Percentiles rank a stretch among this genome's conserved stretches.
Conservation (phyloP, 1,139 yeast species). For the Debaryomyces sp. region DNA sequence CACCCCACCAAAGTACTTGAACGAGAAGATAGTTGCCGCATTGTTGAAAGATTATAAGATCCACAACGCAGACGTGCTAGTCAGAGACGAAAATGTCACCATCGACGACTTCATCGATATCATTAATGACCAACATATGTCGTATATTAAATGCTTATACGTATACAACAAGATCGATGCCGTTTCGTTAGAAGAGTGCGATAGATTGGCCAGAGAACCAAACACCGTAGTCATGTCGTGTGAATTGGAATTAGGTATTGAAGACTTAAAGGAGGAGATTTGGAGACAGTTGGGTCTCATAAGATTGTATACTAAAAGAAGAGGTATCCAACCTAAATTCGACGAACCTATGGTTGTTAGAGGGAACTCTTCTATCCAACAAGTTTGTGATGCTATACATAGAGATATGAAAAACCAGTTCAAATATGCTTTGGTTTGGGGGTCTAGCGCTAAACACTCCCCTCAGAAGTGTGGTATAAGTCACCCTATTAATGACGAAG, state of each 20-base stretch:
- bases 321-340: conserved; percentile 81
- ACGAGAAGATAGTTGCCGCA: conserved; percentile 77
- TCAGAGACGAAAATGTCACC: conserved; percentile 86
- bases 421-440: conserved; percentile 96
- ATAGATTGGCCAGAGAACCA: conserved; percentile 87
- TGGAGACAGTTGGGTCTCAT: conserved; percentile 86
- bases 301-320: conserved; percentile 79
- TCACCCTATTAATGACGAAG: conserved; percentile 88
- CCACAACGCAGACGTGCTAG: conserved; percentile 90
- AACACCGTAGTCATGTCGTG: conserved; percentile 94
- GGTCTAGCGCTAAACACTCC: conserved; percentile 90
- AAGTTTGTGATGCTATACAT: conserved; percentile 90
- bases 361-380: conserved; percentile 73
- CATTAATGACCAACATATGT: conserved; percentile 82
- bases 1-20: conserved; percentile 78
- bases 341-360: conserved; percentile 92
- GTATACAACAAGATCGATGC: conserved; percentile 96
- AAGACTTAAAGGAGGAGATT: conserved; percentile 86
- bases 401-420: conserved; percentile 90
- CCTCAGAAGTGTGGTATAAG: conserved; percentile 94
- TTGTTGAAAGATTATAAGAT: conserved; percentile 85
- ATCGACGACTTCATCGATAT: conserved; percentile 94
- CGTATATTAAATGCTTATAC: conserved; percentile 88
- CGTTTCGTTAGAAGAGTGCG: conserved; percentile 92
- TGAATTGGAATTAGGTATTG: conserved; percentile 80